Conservation (phyloP, 73 alveolate genomes). For the Tetrahymena elliotti region DNA sequence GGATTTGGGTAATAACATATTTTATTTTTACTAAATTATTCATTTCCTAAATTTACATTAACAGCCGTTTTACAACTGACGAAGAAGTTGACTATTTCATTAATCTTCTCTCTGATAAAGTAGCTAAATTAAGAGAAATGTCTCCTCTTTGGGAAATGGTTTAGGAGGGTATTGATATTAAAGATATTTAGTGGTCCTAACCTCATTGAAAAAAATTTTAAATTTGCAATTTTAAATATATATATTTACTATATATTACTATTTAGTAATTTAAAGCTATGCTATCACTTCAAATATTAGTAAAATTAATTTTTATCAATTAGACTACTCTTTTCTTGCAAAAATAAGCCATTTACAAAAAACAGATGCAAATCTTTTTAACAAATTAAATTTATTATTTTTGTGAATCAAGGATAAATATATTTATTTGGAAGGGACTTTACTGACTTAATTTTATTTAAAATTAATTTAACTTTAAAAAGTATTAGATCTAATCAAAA, state of each 20-base stretch:
- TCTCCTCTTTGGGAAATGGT: constrained; percentile 94
- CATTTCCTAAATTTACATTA: background rate
- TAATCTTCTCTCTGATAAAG: constrained; percentile 46
- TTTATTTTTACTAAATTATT: background rate
- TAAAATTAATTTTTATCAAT: too few species aligned
- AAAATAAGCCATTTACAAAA: too few species aligned
- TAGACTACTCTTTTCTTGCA: too few species aligned
- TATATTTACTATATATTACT: background rate
- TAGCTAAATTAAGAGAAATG: constrained; percentile 71
- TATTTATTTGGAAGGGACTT: too few species aligned
- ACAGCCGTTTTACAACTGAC: constrained; percentile 75
- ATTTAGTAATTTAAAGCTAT: too few species aligned
- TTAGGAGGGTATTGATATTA: constrained; percentile 72
- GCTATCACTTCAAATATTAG: too few species aligned
- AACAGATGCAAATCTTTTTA: too few species aligned
- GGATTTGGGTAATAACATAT: constrained; percentile 64
- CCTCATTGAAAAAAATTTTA: constrained; percentile 31
- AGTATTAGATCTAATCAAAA: too few species aligned
- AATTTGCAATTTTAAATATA: background rate
- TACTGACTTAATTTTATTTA: too few species aligned
- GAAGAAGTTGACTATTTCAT: constrained; percentile 69
- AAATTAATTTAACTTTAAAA: too few species aligned
- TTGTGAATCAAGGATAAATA: too few species aligned
- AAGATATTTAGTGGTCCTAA: constrained; percentile 69
- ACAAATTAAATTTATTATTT: too few species aligned